Evolutionary conservation across 495 filamentous ascomycete genomes (phyloP), one percentile per base, ranked within the genome.

Genomic region (Emericellopsis terricola): DNA sequence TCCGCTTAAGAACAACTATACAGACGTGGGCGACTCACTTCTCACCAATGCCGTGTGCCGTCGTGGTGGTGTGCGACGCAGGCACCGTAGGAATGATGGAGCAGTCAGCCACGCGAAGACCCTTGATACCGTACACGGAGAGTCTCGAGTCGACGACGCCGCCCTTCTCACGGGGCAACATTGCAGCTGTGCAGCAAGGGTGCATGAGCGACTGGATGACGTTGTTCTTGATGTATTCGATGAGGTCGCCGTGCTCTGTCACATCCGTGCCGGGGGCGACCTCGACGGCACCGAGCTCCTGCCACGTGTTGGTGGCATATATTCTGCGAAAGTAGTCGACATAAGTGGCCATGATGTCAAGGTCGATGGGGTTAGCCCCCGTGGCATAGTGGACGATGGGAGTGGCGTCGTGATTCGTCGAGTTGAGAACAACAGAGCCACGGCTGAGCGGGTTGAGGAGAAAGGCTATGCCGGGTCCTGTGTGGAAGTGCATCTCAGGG

Each of bases 91-190:
- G 51, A 28, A 62, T 52, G 8, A 63, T 48, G 29, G 51, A 58
- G 7, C 50, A 56, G 43, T 65, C 60, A 2, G 62, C 57, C 0
- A 64, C 56, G 19, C 61, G 43, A 26, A 65, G 21, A 8, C 32
- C 36, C 33, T 44, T 29, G 3, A 56, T 46, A 1, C 57, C 59
- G 33, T 62, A 64, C 6, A 65, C 61, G 39, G 37, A 46, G 9
- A 64, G 38, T 29, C 42, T 38, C 43, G 55, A 47, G 33, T 62
- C 55, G 15, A 65, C 61, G 8, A 65, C 60, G 4, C 71, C 71
- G 10, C 69, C 69, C 1, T 64, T 41, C 37, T 62, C 58, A 26
- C 52, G 46, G 13, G 71, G 69, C 50, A 74, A 46, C 69, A 66
- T 68, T 2, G 58, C 56, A 31, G 56, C 56, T 1, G 66, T 68